These are phyloP conservation scores for Megacollybia marginata DNA, from an alignment of 768 basidiomycete species.

Conservation along the genomic window DNA sequence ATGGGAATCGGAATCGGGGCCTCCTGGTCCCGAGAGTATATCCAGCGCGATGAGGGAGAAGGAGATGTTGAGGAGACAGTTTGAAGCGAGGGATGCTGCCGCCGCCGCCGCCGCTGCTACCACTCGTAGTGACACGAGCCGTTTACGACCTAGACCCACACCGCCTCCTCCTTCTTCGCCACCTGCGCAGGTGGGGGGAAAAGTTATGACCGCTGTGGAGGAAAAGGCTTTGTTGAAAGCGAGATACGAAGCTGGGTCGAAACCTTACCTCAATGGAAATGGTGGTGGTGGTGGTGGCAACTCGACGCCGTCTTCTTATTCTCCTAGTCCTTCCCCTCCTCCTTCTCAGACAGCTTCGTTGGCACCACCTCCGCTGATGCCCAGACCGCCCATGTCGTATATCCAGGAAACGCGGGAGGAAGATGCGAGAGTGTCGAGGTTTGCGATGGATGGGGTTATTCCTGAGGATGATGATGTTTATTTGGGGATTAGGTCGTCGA, in stretches of 20 bases:
- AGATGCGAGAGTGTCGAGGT: conserved; percentile 45
- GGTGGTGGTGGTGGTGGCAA: no score
- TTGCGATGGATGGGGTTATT: background rate
- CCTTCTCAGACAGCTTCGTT: conserved; percentile 4
- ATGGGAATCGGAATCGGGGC: conserved; percentile 1
- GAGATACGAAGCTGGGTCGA: conserved; percentile 46
- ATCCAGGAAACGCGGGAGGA: conserved; percentile 77
- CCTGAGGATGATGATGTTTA: background rate
- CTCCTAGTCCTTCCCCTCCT: background rate
- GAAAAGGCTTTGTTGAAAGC: conserved; percentile 70
- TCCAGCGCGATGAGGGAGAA: conserved; percentile 38
- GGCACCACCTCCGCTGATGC: conserved; percentile 64
- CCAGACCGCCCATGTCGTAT: conserved; percentile 72
- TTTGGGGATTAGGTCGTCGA: no score
- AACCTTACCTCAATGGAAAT: no score
- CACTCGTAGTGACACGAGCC: no score
- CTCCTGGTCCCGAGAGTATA: conserved; percentile 12
- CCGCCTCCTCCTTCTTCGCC: conserved; percentile 21
- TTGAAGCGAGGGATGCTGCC: conserved; percentile 47
- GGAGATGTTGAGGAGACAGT: conserved; percentile 45
- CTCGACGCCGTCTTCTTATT: conserved; percentile 1
- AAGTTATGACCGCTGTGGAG: conserved; percentile 60
- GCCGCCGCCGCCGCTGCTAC: conserved; percentile 5
- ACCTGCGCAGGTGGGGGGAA: no score
- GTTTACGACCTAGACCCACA: conserved; percentile 28